phyloP scores from a whole-genome alignment of 2,329 filamentous ascomycete genomes.

The Calonectria pauciramosa region DNA sequence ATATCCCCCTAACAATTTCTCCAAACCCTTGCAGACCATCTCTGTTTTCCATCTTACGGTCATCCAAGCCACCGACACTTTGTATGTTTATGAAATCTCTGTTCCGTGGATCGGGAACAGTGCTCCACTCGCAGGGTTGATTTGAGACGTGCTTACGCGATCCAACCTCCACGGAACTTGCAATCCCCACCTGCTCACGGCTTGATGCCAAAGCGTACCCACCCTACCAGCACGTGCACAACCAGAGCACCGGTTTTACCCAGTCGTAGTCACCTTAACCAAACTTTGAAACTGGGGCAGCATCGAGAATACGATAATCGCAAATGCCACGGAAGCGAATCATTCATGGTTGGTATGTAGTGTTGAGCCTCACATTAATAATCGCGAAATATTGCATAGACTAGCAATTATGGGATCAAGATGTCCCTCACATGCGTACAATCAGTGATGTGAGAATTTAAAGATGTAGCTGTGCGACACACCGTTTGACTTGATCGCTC shows the following conservation, averaged over 20 bases:
- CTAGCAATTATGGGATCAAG: not conserved
- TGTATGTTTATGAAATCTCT: not conserved
- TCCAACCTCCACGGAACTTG: not conserved
- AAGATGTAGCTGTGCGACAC: not conserved
- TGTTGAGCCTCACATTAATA: not conserved
- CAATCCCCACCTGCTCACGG: not conserved
- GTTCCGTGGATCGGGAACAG: not conserved
- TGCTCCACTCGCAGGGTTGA: not conserved
- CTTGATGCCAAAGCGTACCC: not conserved
- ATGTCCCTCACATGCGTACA: not conserved
- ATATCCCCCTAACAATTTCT: too few species aligned
- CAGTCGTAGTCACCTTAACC: too few species aligned
- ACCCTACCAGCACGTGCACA: not conserved
- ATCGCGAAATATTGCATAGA: not conserved
- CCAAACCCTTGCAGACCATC: too few species aligned
- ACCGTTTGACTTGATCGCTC: conserved; percentile 15
- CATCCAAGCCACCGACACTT: not conserved
- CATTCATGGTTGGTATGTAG: not conserved
- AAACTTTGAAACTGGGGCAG: not conserved
- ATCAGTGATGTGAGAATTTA: not conserved
- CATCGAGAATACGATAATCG: too few species aligned
- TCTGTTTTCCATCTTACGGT: too few species aligned
- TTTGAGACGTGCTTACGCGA: not conserved
- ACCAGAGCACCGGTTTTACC: not conserved
- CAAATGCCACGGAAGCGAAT: not conserved